Percentiles rank a stretch among this genome's conserved stretches.
phyloP scores from a whole-genome alignment of 2,329 filamentous ascomycete genomes.

The Trichophaea hybrida region DNA sequence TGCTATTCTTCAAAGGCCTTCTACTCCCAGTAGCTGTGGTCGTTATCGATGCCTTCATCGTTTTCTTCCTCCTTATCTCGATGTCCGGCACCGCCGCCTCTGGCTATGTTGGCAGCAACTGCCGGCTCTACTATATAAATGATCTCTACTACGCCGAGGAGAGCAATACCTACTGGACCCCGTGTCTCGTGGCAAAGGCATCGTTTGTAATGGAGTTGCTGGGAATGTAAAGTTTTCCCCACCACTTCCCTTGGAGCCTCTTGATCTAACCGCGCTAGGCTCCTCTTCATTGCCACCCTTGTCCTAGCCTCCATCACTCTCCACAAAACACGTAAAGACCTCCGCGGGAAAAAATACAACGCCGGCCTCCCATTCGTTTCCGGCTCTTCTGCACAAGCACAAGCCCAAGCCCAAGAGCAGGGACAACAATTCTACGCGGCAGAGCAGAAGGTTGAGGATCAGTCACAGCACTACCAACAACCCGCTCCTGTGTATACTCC shows the following conservation, averaged over 20 bases:
- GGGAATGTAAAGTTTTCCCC: slow-evolving; percentile 7
- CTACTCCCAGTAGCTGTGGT: slow-evolving; percentile 23
- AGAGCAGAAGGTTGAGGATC: not conserved
- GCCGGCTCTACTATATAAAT: not conserved
- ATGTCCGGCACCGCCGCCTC: slow-evolving; percentile 21
- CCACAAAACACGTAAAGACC: slow-evolving; percentile 15
- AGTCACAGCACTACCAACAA: not conserved
- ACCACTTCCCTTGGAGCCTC: not conserved
- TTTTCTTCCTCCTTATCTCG: slow-evolving; percentile 24
- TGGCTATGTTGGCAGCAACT: slow-evolving; percentile 3
- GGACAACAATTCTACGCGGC: not conserved
- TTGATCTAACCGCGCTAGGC: slow-evolving; percentile 8
- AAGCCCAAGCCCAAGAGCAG: not conserved
- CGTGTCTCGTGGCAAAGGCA: slow-evolving; percentile 14
- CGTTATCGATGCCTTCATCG: slow-evolving; percentile 32
- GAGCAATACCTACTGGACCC: not conserved
- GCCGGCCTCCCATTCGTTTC: not conserved
- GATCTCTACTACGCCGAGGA: not conserved
- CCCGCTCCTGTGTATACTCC: not conserved
- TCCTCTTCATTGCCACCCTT: slow-evolving; percentile 25
- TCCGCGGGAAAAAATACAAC: slow-evolving; percentile 15
- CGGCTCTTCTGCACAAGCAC: slow-evolving; percentile 6
- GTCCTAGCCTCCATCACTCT: slow-evolving; percentile 19
- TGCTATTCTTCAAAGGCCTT: slow-evolving; percentile 22
- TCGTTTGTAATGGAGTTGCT: slow-evolving; percentile 9